Evolutionary conservation across 1,284 basidiomycete genomes (phyloP).

Genomic region (Cryptococcus sp.): DNA sequence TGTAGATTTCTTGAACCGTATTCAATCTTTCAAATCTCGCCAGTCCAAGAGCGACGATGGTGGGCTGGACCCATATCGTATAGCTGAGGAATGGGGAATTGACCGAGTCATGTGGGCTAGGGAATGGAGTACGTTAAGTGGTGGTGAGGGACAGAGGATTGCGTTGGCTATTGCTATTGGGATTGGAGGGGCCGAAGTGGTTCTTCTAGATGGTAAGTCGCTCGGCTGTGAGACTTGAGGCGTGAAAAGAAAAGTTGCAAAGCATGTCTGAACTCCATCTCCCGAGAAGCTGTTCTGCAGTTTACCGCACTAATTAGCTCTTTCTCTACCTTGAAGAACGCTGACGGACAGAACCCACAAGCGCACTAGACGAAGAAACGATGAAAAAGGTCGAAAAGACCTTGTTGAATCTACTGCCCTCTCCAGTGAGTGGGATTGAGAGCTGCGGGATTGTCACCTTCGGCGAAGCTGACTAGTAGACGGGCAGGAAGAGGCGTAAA

Average conservation of each 20-base stretch:
- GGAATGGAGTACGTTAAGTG: slow-evolving; percentile 70
- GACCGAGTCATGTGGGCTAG: slow-evolving; percentile 66
- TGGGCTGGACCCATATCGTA: slow-evolving; percentile 52
- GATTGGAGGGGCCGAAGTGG: slow-evolving; percentile 66
- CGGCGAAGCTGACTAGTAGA: neutral
- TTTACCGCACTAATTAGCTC: too few relatives aligned
- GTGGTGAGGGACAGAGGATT: slow-evolving; percentile 78
- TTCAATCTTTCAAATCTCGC: slow-evolving; percentile 60
- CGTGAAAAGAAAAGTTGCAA: too few relatives aligned
- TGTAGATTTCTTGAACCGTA: slow-evolving; percentile 60
- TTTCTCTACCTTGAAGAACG: neutral
- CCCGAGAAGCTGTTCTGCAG: too few relatives aligned
- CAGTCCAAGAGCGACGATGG: neutral
- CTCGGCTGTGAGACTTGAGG: neutral
- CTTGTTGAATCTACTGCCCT: slow-evolving; percentile 55
- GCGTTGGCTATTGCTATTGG: slow-evolving; percentile 68
- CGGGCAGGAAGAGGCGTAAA: slow-evolving; percentile 2
- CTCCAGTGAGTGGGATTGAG: neutral
- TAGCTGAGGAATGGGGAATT: slow-evolving; percentile 66
- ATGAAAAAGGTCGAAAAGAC: slow-evolving; percentile 62
- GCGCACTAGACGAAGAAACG: slow-evolving; percentile 70
- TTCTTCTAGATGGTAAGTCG: slow-evolving; percentile 73
- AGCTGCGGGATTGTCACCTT: neutral
- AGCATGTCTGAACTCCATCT: too few relatives aligned
- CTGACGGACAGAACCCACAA: slow-evolving; percentile 66